Conservation (phyloP, 2,329 filamentous ascomycete genomes). For the Harringtonia lauricola region DNA sequence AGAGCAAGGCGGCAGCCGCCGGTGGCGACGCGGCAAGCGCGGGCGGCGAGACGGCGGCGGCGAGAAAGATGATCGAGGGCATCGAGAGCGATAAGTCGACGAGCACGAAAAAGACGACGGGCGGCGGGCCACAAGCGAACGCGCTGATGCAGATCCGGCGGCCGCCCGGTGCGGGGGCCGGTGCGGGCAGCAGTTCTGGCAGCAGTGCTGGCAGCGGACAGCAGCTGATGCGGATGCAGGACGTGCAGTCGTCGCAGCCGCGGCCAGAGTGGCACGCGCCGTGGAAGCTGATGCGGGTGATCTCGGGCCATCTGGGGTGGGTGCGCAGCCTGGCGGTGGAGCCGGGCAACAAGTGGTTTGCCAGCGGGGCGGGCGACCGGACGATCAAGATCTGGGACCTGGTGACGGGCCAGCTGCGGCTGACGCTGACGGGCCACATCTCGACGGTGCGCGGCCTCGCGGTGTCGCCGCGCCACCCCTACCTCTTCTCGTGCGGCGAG, state of each 20-base stretch:
- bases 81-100: slow-evolving; percentile 30
- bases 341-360: slow-evolving; percentile 96
- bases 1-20: slow-evolving; percentile 34
- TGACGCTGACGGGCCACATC: slow-evolving; percentile 90
- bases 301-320: slow-evolving; percentile 94
- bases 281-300: slow-evolving; percentile 97
- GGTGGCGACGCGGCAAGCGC: slow-evolving; percentile 17
- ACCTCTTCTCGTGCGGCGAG: slow-evolving; percentile 94
- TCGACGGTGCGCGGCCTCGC: slow-evolving; percentile 86
- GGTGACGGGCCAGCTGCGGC: slow-evolving; percentile 68
- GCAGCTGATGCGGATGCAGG: slow-evolving; percentile 22
- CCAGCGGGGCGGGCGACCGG: slow-evolving; percentile 84
- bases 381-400: slow-evolving; percentile 99
- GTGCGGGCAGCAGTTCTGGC: slow-evolving; percentile 19
- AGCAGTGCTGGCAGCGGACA: too few species aligned
- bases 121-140: slow-evolving; percentile 17
- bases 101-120: slow-evolving; percentile 12
- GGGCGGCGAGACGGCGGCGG: slow-evolving; percentile 27
- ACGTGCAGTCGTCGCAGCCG: slow-evolving; percentile 29
- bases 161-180: slow-evolving; percentile 11
- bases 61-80: slow-evolving; percentile 57
- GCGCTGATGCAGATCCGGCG: slow-evolving; percentile 24
- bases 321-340: slow-evolving; percentile 83
- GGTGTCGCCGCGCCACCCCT: slow-evolving; percentile 86
- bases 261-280: slow-evolving; percentile 95